Evolutionary conservation across 805 yeast genomes (phyloP).

Genomic region (Candida golubevii): DNA sequence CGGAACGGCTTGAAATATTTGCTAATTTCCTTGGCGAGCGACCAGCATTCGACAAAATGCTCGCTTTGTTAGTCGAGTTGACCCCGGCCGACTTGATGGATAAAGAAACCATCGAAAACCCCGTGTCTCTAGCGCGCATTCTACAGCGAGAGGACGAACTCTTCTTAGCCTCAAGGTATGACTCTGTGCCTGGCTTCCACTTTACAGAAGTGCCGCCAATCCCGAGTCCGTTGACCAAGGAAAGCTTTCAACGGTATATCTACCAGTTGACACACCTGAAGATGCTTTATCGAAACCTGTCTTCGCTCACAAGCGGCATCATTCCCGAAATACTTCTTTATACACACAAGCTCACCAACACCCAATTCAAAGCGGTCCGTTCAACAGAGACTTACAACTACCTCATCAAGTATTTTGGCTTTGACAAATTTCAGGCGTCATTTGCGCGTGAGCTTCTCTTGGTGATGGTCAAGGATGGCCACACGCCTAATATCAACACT

Average conservation of each 20-base stretch:
- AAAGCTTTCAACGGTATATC: slow-evolving; percentile 32
- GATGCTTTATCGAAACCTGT: slow-evolving; percentile 29
- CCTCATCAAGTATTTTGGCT: slow-evolving; percentile 39
- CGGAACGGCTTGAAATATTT: slow-evolving; percentile 19
- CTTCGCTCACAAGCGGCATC: slow-evolving; percentile 32
- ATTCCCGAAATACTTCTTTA: slow-evolving; percentile 34
- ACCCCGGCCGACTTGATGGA: slow-evolving; percentile 30
- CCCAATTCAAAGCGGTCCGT: slow-evolving; percentile 25
- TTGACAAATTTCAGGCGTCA: slow-evolving; percentile 35
- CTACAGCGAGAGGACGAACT: slow-evolving; percentile 21
- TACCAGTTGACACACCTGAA: slow-evolving; percentile 33
- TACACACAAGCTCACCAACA: slow-evolving; percentile 35
- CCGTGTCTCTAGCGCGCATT: slow-evolving; percentile 14
- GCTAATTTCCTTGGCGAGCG: slow-evolving; percentile 27
- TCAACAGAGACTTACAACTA: slow-evolving; percentile 36
- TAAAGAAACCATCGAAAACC: slow-evolving; percentile 10
- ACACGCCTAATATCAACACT: slow-evolving; percentile 37
- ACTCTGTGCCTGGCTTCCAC: slow-evolving; percentile 17
- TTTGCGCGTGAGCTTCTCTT: slow-evolving; percentile 37
- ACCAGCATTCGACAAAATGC: slow-evolving; percentile 28
- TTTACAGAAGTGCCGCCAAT: slow-evolving; percentile 33
- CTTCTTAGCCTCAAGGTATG: slow-evolving; percentile 8
- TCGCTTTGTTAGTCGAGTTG: slow-evolving; percentile 26
- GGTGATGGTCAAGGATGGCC: slow-evolving; percentile 41
- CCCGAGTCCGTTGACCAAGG: slow-evolving; percentile 24